A percentile compares a stretch with the other conserved stretches of the same genome.
Conservation (phyloP, 106 monocot species). For the Vanilla planifolia region DNA sequence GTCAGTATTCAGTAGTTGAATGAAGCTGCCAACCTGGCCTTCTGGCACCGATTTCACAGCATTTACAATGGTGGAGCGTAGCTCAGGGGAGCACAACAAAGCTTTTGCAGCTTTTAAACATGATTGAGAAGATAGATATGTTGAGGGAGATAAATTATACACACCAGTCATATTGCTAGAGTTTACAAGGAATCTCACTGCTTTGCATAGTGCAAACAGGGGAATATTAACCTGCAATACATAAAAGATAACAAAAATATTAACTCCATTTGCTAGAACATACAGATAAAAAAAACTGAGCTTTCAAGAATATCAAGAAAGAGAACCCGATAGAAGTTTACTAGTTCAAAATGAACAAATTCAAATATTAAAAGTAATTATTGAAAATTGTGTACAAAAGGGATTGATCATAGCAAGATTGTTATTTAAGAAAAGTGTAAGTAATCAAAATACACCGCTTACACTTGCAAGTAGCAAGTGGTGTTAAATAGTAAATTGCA, state of each 20-base stretch:
- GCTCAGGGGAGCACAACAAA: slow-evolving; percentile 42
- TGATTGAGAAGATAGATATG: slow-evolving; percentile 27
- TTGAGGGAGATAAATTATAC: slow-evolving; percentile 20
- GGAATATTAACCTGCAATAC: slow-evolving; percentile 67
- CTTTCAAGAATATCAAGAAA: too few relatives aligned
- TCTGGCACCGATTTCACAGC: slow-evolving; percentile 78
- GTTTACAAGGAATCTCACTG: slow-evolving; percentile 45
- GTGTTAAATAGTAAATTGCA: too few relatives aligned
- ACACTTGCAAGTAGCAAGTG: too few relatives aligned
- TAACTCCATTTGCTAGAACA: background rate
- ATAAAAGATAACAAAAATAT: slow-evolving; percentile 3
- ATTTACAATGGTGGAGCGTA: slow-evolving; percentile 39
- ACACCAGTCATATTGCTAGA: slow-evolving; percentile 16
- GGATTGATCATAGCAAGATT: too few relatives aligned
- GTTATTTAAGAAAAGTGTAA: too few relatives aligned
- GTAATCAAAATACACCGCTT: too few relatives aligned
- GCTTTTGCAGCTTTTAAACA: slow-evolving; percentile 29
- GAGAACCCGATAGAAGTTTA: too few relatives aligned
- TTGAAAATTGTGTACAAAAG: too few relatives aligned
- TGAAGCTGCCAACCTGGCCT: slow-evolving; percentile 58
- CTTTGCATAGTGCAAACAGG: slow-evolving; percentile 73
- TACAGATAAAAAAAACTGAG: background rate
- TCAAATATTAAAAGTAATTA: too few relatives aligned
- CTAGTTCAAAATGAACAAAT: too few relatives aligned
- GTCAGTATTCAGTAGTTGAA: slow-evolving; percentile 60